Evolutionary conservation across 1,284 basidiomycete species (phyloP).

Genomic region (Earliella scabrosa): DNA sequence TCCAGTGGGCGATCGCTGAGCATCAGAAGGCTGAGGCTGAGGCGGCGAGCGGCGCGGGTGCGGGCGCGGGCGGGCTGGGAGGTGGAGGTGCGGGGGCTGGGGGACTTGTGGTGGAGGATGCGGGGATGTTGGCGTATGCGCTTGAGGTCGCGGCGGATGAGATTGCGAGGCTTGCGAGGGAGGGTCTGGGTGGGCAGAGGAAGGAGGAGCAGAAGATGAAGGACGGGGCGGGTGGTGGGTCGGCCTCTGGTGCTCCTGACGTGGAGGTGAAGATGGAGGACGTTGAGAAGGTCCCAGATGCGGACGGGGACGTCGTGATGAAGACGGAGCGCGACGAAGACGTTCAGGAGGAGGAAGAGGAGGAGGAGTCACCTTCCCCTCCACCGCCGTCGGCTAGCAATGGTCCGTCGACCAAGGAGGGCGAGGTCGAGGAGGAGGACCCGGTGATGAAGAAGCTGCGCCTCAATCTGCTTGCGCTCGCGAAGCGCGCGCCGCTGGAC

Average conservation of each 20-base stretch:
- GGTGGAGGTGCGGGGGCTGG: conserved; percentile 9
- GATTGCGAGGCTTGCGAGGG: conserved; percentile 35
- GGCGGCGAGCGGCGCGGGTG: background rate
- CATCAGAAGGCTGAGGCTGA: conserved; percentile 41
- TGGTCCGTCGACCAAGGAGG: too few species aligned
- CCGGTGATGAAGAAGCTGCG: conserved; percentile 56
- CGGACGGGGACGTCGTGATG: conserved; percentile 22
- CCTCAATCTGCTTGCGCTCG: conserved; percentile 71
- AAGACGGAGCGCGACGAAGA: conserved; percentile 21
- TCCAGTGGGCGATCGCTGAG: conserved; percentile 36
- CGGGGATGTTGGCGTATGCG: conserved; percentile 54
- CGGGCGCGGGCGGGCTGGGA: background rate
- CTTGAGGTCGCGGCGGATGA: conserved; percentile 53
- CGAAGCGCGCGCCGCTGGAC: conserved; percentile 74
- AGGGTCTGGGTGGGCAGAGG: conserved; percentile 3
- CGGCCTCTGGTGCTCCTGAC: background rate
- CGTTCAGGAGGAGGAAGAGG: conserved; percentile 2
- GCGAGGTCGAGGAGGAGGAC: conserved; percentile 45
- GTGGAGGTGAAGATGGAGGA: conserved; percentile 10
- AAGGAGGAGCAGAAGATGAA: conserved; percentile 5
- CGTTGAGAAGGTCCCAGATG: conserved; percentile 4
- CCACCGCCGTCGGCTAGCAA: background rate
- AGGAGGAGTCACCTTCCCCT: background rate
- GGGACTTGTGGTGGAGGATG: conserved; percentile 39
- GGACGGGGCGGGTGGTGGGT: conserved; percentile 4